Evolutionary conservation across 208 protist genomes (phyloP).

Genomic region (Perkinsela sp.): DNA sequence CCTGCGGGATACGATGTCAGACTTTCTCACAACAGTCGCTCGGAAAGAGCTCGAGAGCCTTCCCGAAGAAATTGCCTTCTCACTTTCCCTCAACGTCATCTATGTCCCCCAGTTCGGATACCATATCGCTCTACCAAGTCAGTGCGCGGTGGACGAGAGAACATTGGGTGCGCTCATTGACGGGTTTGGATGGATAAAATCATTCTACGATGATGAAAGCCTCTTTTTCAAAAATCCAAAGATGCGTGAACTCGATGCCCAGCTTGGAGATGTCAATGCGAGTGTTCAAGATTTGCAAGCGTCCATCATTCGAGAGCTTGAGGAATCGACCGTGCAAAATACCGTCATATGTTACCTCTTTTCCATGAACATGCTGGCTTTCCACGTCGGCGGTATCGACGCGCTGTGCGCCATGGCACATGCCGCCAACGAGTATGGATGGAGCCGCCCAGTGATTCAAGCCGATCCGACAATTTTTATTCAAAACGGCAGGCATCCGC

Average conservation of each 20-base stretch:
- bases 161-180: not conserved
- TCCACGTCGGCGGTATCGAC: conserved; percentile 1
- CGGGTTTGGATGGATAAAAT: not conserved
- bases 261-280: conserved; percentile 7
- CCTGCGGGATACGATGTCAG: not conserved
- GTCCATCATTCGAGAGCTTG: conserved; percentile 1
- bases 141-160: not conserved
- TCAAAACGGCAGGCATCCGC: conserved; percentile 7
- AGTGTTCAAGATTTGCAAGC: conserved; percentile 6
- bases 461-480: not conserved
- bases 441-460: conserved; percentile 2
- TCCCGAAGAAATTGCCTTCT: not conserved
- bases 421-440: conserved; percentile 3
- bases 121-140: not conserved
- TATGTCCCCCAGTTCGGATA: conserved; percentile 5
- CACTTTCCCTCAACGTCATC: not conserved
- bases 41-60: not conserved
- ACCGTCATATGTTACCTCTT: not conserved
- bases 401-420: conserved; percentile 2
- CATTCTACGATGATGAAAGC: not conserved
- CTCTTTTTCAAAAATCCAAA: conserved; percentile 7
- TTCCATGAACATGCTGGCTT: not conserved
- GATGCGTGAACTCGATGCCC: conserved; percentile 7
- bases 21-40: conserved; percentile 1
- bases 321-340: not conserved